A percentile compares a stretch with the other conserved stretches of the same genome.
phyloP scores from a whole-genome alignment of 176 grass and related monocot genomes.

The Musa beccarii region DNA sequence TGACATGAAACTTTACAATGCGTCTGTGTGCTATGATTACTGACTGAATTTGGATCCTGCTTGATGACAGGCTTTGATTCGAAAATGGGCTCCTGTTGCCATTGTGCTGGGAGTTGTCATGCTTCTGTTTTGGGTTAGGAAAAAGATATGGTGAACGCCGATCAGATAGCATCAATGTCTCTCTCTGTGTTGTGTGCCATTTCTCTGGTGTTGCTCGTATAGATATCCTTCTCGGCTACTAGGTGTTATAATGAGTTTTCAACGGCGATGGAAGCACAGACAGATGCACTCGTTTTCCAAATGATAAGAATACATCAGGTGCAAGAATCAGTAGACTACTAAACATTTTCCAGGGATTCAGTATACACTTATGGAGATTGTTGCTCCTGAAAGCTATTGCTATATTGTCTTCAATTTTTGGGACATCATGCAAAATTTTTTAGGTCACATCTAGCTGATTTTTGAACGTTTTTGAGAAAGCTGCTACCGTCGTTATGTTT shows the following conservation, averaged over 20 bases:
- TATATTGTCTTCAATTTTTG: neutral
- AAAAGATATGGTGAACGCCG: constrained; percentile 73
- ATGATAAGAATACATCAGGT: neutral
- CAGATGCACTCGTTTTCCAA: neutral
- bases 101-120: constrained; percentile 82
- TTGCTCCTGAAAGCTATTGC: neutral
- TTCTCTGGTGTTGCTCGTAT: neutral
- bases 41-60: neutral
- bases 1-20: too few species aligned
- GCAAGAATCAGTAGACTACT: neutral
- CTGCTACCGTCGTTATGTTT: neutral
- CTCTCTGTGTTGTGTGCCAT: too few species aligned
- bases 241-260: neutral
- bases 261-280: neutral
- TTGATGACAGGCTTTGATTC: constrained; percentile 63
- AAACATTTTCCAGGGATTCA: neutral
- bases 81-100: constrained; percentile 72
- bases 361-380: neutral
- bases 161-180: neutral
- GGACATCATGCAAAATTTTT: neutral
- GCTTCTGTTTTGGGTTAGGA: constrained; percentile 79
- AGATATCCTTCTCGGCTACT: neutral
- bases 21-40: neutral
- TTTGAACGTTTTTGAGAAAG: neutral
- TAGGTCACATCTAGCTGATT: too few species aligned